Evolutionary conservation across 1,139 yeast genomes (phyloP), one percentile per base, ranked within the genome.

Genomic region (Yamadazyma mexicana): DNA sequence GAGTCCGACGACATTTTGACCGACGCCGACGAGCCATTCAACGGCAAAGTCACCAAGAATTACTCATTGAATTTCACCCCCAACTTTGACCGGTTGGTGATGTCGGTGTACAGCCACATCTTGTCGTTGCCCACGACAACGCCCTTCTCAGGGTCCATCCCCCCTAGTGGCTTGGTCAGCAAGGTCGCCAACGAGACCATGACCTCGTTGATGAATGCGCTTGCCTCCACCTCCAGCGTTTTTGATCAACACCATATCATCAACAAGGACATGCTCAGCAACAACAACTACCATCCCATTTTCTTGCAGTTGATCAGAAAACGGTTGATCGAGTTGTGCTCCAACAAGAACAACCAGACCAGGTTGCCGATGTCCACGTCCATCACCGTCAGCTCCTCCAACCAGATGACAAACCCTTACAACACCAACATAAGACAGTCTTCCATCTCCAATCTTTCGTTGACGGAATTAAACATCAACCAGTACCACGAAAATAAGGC

Each of bases 111-210:
- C 50, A 55, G 63, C 23, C 59, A 64, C 36, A 56, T 69, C 27
- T 55, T 70, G 39, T 58, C 69, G 23, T 60, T 66, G 40, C 77
- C 77, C 30, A 71, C 77, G 11, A 70, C 76, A 3, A 70, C 76
- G 5, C 77, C 77, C 9, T 71, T 71, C 44, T 63, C 64, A 55
- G 77, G 77, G 1, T 35, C 49, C 7, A 56, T 62, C 9, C 76
- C 76, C 17, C 77, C 77, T 3, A 66, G 73, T 54, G 77, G 77
- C 1, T 55, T 71, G 38, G 74, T 66, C 9, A 63, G 73, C 37
- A 64, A 61, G 44, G 74, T 71, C 17, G 72, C 75, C 26, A 66
- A 66, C 47, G 76, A 71, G 46, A 66, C 73, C 9, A 59, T 70
- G 63, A 48, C 44, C 26, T 51, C 48, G 37, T 50, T 69, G 40